These are phyloP conservation scores for Eucalyptus viminalis DNA, from an alignment of 345 rosid genomes.

Conservation along the genomic window DNA sequence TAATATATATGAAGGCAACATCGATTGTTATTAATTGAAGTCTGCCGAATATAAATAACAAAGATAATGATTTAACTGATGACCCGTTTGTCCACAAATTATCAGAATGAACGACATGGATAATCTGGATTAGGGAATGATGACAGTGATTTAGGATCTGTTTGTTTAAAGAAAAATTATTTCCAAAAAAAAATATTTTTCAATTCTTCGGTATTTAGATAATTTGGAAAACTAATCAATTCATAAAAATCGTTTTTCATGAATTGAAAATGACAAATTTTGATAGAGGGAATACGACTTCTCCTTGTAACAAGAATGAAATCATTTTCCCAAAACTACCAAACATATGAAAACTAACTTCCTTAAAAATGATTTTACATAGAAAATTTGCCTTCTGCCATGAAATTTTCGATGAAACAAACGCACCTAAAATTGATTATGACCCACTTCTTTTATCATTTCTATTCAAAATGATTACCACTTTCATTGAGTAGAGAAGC, in stretches of 20 bases:
- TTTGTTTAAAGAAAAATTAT: neutral
- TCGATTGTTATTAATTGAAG: neutral
- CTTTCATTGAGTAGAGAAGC: neutral
- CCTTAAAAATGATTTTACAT: neutral
- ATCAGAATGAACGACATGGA: neutral
- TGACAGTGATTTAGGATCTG: neutral
- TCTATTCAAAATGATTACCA: neutral
- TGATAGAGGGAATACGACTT: neutral
- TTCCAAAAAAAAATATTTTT: neutral
- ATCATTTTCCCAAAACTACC: neutral
- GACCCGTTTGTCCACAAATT: neutral
- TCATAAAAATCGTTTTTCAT: neutral
- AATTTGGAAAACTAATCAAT: neutral
- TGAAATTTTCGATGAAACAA: neutral
- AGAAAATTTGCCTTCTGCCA: neutral
- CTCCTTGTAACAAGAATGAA: neutral
- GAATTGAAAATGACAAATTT: neutral
- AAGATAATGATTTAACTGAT: neutral
- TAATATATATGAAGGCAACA: neutral
- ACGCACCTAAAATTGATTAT: neutral
- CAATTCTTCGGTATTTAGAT: neutral
- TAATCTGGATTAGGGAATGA: neutral
- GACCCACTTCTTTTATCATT: neutral
- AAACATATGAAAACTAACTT: neutral
- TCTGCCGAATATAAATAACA: neutral